phyloP scores from a whole-genome alignment of 2,329 filamentous ascomycete species.

The Davidsoniella virescens region DNA sequence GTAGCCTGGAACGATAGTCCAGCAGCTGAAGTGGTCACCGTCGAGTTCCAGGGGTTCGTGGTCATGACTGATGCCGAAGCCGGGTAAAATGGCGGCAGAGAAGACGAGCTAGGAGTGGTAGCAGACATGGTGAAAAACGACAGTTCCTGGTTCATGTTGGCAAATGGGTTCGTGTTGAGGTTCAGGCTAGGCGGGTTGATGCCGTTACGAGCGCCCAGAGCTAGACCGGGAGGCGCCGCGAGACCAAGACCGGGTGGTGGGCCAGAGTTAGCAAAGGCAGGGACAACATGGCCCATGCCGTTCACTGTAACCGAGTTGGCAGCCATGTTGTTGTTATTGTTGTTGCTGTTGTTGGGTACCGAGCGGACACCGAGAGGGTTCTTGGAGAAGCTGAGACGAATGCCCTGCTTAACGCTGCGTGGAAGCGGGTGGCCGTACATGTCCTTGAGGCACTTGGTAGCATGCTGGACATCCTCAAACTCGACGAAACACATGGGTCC shows the following conservation, averaged over 20 bases:
- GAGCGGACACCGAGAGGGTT: slow-evolving; percentile 88
- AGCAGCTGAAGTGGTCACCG: background rate
- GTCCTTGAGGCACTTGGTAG: slow-evolving; percentile 78
- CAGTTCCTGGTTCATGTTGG: slow-evolving; percentile 15
- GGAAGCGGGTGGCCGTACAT: slow-evolving; percentile 75
- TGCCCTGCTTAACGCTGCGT: slow-evolving; percentile 88
- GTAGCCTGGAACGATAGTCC: background rate
- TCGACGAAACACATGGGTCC: slow-evolving; percentile 99
- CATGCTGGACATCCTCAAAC: slow-evolving; percentile 84
- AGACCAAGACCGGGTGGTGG: slow-evolving; percentile 70
- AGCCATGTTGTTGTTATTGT: slow-evolving; percentile 22
- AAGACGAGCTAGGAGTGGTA: slow-evolving; percentile 2
- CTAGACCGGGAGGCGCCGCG: slow-evolving; percentile 55
- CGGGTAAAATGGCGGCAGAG: slow-evolving; percentile 9
- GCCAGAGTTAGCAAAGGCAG: slow-evolving; percentile 51
- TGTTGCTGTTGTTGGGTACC: slow-evolving; percentile 33
- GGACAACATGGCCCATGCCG: slow-evolving; percentile 29
- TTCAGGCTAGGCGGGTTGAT: slow-evolving; percentile 13
- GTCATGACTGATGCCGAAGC: slow-evolving; percentile 6
- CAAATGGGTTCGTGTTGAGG: slow-evolving; percentile 13
- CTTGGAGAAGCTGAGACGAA: slow-evolving; percentile 91
- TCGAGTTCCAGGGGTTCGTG: slow-evolving; percentile 10
- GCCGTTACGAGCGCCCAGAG: slow-evolving; percentile 2
- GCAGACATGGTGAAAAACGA: slow-evolving; percentile 14
- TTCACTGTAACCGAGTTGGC: slow-evolving; percentile 12